phyloP scores from a whole-genome alignment of 192 early-diverging fungal genomes.

The Coemansia sp. region DNA sequence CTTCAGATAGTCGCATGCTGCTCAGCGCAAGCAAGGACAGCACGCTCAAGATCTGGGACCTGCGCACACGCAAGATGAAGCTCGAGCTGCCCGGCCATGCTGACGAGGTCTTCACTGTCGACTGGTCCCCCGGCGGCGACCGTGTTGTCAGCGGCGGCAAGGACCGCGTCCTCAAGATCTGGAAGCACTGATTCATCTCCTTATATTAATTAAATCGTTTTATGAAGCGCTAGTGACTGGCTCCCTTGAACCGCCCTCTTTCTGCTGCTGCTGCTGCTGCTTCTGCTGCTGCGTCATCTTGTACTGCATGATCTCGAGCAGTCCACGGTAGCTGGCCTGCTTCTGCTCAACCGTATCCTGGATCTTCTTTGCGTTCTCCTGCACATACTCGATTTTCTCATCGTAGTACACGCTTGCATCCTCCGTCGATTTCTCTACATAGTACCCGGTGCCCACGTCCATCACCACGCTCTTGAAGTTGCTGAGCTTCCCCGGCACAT shows the following conservation, averaged over 20 bases:
- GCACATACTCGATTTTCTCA: constrained; percentile 78
- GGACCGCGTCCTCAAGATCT: constrained; percentile 89
- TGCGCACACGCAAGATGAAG: constrained; percentile 88
- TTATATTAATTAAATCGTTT: not conserved
- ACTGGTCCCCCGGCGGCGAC: constrained; percentile 93
- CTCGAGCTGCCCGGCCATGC: constrained; percentile 94
- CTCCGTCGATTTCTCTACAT: constrained; percentile 83
- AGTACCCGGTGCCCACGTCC: constrained; percentile 96
- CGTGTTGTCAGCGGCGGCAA: constrained; percentile 92
- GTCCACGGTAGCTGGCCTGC: constrained; percentile 64
- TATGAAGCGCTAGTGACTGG: not conserved
- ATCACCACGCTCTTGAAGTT: constrained; percentile 85
- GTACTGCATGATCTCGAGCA: constrained; percentile 52
- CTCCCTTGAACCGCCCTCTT: not conserved
- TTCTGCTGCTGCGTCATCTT: constrained; percentile 48
- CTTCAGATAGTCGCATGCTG: constrained; percentile 88
- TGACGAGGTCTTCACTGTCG: constrained; percentile 92
- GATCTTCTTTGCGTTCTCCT: constrained; percentile 76
- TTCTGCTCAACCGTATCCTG: constrained; percentile 79
- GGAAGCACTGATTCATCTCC: constrained; percentile 32
- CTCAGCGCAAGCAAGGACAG: constrained; percentile 89
- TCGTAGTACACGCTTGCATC: constrained; percentile 85
- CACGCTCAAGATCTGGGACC: constrained; percentile 92
- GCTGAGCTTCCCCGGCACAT: constrained; percentile 86
- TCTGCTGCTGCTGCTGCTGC: constrained; percentile 23